phyloP scores from a whole-genome alignment of 352 stramenopile genomes.

The Globisporangium alternatum region DNA sequence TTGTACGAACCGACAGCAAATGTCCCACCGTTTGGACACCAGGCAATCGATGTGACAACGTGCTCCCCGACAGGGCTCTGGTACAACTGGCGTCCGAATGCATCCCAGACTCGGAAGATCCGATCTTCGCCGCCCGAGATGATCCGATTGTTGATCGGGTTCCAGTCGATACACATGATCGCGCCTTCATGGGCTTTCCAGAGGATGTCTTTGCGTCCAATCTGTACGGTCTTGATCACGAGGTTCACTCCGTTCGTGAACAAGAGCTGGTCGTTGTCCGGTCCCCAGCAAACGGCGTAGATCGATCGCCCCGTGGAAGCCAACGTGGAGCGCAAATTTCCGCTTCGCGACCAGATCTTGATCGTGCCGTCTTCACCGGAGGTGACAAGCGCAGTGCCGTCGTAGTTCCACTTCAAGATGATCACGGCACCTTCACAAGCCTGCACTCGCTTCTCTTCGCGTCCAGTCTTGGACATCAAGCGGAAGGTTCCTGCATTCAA shows the following conservation, averaged over 20 bases:
- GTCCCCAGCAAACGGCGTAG: slow-evolving; percentile 90
- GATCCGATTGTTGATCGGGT: slow-evolving; percentile 89
- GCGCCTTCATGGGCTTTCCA: slow-evolving; percentile 91
- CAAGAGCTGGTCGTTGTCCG: slow-evolving; percentile 89
- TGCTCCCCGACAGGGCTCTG: slow-evolving; percentile 77
- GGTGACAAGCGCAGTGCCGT: slow-evolving; percentile 89
- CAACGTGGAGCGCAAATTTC: slow-evolving; percentile 86
- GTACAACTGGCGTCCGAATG: slow-evolving; percentile 90
- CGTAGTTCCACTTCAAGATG: slow-evolving; percentile 91
- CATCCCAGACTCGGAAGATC: slow-evolving; percentile 92
- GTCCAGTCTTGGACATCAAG: slow-evolving; percentile 85
- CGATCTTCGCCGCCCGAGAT: slow-evolving; percentile 92
- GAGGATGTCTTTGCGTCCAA: slow-evolving; percentile 81
- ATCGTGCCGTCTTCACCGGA: slow-evolving; percentile 91
- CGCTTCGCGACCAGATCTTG: slow-evolving; percentile 90
- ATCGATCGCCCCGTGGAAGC: slow-evolving; percentile 76
- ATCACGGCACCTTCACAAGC: slow-evolving; percentile 86
- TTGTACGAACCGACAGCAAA: slow-evolving; percentile 94
- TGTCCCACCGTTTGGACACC: slow-evolving; percentile 87
- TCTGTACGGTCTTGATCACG: slow-evolving; percentile 91
- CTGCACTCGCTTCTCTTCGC: slow-evolving; percentile 91
- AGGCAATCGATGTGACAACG: slow-evolving; percentile 90
- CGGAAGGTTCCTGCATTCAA: slow-evolving; percentile 64
- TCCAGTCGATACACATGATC: slow-evolving; percentile 93
- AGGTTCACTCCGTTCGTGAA: slow-evolving; percentile 87